phyloP scores from a whole-genome alignment of 306 rosid genomes.

The Pueraria montana region DNA sequence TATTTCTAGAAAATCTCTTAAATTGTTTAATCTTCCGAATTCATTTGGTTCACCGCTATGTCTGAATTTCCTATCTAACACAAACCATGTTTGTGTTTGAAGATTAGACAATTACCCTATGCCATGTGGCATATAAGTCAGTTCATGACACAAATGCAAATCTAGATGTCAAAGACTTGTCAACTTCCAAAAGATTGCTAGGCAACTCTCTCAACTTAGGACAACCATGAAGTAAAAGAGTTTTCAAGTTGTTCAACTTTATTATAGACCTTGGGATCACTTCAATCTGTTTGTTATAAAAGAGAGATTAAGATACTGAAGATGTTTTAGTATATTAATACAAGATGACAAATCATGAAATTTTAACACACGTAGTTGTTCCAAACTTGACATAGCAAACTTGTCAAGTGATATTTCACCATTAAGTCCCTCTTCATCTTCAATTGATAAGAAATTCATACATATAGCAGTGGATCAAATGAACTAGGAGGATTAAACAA shows the following conservation, averaged over 20 bases:
- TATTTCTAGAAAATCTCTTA: background rate
- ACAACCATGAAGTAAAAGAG: background rate
- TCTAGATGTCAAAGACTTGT: conserved; percentile 21
- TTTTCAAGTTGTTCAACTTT: background rate
- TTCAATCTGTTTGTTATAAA: background rate
- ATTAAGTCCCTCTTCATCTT: too few relatives aligned
- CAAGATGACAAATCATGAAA: background rate
- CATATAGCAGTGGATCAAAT: too few relatives aligned
- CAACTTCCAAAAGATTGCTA: background rate
- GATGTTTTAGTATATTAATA: background rate
- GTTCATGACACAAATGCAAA: rapidly evolving
- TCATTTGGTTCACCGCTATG: background rate
- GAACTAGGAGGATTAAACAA: too few relatives aligned
- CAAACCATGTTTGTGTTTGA: background rate
- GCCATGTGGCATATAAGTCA: background rate
- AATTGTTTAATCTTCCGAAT: background rate
- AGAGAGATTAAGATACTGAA: background rate
- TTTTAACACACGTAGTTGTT: background rate
- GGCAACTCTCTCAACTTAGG: background rate
- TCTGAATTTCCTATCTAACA: background rate
- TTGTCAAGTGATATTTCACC: background rate
- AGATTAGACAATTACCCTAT: conserved; percentile 4
- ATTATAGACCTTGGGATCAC: background rate
- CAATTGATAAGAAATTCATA: too few relatives aligned
- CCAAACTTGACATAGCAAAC: background rate